Evolutionary conservation across 345 rosid genomes (phyloP), one percentile per base, ranked within the genome.

Genomic region (Lepidium africanum): DNA sequence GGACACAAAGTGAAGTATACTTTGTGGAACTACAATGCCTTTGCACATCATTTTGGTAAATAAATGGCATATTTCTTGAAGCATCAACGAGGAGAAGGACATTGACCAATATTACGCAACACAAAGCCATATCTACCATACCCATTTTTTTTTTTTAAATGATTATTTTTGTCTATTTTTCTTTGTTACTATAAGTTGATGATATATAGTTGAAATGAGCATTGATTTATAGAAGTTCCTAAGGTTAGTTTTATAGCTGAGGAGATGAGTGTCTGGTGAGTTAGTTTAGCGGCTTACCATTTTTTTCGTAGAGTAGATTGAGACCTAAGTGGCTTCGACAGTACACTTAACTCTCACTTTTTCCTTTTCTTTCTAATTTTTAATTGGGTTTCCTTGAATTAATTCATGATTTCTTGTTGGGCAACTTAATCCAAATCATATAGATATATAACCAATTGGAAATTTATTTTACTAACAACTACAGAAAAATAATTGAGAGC

Each of bases 1-100:
- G 74, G 63, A 73, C 78, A 74, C 97, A 91, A 19, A 89, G 92
- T 32, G 40, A 33, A n/a, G 90, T 87, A 70, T 81, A 84, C 63
- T 75, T 76, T 3, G 96, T 76, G 30, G 79, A 69, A 17, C 65
- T 75, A 74, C 96, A 91, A 35, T 83, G 79, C 8, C 64, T 67
- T 52, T 49, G 73, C 63, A 80, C 41, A 2, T 63, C 71, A 9
- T 63, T 65, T 71, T 77, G 83, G 74, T 70, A 54, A 51, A 54
- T 46, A 39, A 64, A 70, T 45, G 80, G 74, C 66, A 73, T 6
- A 9, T 23, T n/a, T 47, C 40, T 33, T 8, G 70, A 52, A 25
- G 65, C 65, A 48, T 56, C 35, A 14, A 62, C 65, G 9, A 49
- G 8, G 14, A 68, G 38, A 68, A 75, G 65, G 6, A 60, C 65